Conservation (phyloP, 345 rosid species). For the Populus pruinosa region DNA sequence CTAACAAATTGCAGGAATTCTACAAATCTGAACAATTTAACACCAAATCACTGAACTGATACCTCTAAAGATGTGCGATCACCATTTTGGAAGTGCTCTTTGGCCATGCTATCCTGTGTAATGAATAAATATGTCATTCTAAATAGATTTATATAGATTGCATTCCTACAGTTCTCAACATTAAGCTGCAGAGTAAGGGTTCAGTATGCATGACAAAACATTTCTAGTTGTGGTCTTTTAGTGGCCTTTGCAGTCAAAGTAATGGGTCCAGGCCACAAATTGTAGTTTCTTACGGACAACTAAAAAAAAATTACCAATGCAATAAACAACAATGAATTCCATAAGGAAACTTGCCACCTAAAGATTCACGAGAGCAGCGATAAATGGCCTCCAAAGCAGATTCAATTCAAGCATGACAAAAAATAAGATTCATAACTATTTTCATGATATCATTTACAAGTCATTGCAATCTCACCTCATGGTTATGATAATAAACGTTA, state of each 20-base stretch:
- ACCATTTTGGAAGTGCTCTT: slow-evolving; percentile 49
- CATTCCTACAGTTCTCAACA: not conserved
- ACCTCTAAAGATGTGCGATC: slow-evolving; percentile 54
- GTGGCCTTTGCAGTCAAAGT: not conserved
- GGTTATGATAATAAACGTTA: not conserved
- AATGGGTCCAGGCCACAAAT: not conserved
- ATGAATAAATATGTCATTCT: slow-evolving; percentile 3
- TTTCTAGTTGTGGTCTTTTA: not conserved
- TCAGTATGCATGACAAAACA: not conserved
- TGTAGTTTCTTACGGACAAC: not conserved
- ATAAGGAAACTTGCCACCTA: not conserved
- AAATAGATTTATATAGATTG: not conserved
- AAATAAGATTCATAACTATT: not conserved
- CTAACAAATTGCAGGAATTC: not conserved
- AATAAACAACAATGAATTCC: not conserved
- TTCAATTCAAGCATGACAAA: not conserved
- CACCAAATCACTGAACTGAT: slow-evolving; percentile 16
- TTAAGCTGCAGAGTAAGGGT: not conserved
- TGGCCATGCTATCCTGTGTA: slow-evolving; percentile 54
- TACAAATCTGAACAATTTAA: not conserved
- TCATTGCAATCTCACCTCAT: not conserved
- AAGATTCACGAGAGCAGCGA: not conserved
- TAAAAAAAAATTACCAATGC: not conserved
- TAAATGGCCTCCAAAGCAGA: not conserved
- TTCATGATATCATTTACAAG: not conserved